Evolutionary conservation across 768 basidiomycete genomes (phyloP).

Genomic region (Suillus weaverae): DNA sequence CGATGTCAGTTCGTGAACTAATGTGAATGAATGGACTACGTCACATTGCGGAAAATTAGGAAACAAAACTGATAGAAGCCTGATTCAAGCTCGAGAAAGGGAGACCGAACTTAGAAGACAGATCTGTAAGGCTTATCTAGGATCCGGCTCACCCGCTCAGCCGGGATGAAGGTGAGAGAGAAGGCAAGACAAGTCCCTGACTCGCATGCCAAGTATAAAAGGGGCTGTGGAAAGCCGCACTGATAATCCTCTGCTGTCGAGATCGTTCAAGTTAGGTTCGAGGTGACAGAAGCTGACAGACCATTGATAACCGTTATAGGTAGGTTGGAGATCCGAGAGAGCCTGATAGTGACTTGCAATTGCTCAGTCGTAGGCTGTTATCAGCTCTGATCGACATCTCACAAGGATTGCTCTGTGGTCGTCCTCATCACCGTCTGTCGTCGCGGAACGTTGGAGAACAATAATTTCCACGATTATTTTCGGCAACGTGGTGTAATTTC

Average conservation of each 20-base stretch:
- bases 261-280: not conserved
- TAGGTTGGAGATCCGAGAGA: not conserved
- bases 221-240: not conserved
- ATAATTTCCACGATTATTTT: slow-evolving; percentile 22
- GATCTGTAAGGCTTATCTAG: slow-evolving; percentile 6
- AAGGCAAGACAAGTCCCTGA: not conserved
- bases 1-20: too few relatives aligned
- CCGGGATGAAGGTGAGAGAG: slow-evolving; percentile 13
- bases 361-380: not conserved
- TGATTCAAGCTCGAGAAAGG: not conserved
- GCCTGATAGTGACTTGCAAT: not conserved
- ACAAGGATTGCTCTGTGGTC: not conserved
- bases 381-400: not conserved
- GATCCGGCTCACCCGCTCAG: not conserved
- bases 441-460: slow-evolving; percentile 2
- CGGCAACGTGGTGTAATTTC: slow-evolving; percentile 16
- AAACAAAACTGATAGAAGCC: not conserved
- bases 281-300: not conserved
- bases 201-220: not conserved
- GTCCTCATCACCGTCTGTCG: not conserved
- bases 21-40: not conserved
- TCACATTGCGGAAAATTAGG: not conserved
- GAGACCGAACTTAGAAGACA: not conserved
- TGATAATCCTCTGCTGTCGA: not conserved
- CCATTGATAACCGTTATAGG: not conserved